phyloP scores from a whole-genome alignment of 202 grass and related monocot species.

The Dendrocalamus latiflorus region DNA sequence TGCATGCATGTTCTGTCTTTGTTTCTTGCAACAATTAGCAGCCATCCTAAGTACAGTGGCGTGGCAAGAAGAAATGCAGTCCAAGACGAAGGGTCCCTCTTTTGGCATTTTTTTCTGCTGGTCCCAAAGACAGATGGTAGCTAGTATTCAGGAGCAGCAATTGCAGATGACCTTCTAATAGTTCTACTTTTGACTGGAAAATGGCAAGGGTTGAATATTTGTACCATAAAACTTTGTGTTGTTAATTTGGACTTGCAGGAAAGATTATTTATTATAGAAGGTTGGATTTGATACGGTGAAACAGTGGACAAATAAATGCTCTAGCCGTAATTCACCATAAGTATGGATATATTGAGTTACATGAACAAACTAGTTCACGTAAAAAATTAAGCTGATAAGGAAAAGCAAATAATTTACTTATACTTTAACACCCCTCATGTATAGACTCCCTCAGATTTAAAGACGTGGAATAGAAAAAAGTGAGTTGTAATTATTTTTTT shows the following conservation, averaged over 20 bases:
- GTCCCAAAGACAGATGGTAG: slow-evolving; percentile 8
- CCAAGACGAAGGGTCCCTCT: background rate
- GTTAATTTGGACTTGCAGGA: slow-evolving; percentile 1
- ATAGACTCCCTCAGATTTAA: too few species aligned
- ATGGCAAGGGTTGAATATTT: slow-evolving; percentile 4
- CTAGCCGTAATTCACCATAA: background rate
- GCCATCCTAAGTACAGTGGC: slow-evolving; percentile 6
- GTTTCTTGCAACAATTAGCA: background rate
- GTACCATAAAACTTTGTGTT: background rate
- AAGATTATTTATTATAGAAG: background rate
- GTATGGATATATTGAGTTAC: background rate
- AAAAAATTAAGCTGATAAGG: too few species aligned
- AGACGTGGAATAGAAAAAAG: too few species aligned
- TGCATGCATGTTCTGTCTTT: background rate
- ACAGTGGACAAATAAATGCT: background rate
- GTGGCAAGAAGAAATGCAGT: slow-evolving; percentile 13
- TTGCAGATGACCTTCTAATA: slow-evolving; percentile 24
- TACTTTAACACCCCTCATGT: too few species aligned
- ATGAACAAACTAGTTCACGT: too few species aligned
- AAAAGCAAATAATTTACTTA: too few species aligned
- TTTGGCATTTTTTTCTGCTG: background rate
- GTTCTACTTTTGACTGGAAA: slow-evolving; percentile 25
- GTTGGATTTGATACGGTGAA: background rate
- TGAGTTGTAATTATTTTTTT: too few species aligned
- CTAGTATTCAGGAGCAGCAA: slow-evolving; percentile 1